Conservation (phyloP, 306 rosid species). For the Cucumis melo region DNA sequence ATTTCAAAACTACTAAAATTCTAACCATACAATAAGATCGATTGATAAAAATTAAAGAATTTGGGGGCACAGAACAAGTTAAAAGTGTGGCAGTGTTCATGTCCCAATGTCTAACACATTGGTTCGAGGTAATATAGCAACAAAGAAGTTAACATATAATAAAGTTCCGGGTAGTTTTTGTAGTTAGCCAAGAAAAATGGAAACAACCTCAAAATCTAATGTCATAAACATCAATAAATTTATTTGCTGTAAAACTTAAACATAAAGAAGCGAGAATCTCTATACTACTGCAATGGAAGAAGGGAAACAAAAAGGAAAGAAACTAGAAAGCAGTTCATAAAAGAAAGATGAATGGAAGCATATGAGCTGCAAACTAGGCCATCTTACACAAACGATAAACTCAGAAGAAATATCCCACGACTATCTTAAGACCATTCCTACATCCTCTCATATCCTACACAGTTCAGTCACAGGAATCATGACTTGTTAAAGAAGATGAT, state of each 20-base stretch:
- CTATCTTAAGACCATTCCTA: background rate
- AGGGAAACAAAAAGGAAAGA: background rate
- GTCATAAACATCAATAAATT: background rate
- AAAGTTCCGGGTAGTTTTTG: background rate
- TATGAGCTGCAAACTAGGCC: background rate
- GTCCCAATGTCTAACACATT: background rate
- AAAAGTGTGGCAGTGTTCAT: too few species aligned
- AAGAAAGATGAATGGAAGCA: background rate
- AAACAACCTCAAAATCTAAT: background rate
- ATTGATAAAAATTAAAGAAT: background rate
- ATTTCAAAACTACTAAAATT: too few species aligned
- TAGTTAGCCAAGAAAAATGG: background rate
- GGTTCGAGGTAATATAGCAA: background rate
- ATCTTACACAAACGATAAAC: too few species aligned
- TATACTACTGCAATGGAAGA: background rate
- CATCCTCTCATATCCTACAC: background rate
- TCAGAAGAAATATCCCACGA: too few species aligned
- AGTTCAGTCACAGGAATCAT: background rate
- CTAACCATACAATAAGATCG: too few species aligned
- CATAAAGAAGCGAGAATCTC: background rate
- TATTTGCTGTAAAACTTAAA: background rate
- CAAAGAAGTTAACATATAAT: background rate
- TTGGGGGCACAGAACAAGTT: background rate
- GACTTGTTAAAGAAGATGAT: background rate
- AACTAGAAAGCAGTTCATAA: background rate